Conservation (phyloP, 495 filamentous ascomycete species). For the Aspergillus steynii region DNA sequence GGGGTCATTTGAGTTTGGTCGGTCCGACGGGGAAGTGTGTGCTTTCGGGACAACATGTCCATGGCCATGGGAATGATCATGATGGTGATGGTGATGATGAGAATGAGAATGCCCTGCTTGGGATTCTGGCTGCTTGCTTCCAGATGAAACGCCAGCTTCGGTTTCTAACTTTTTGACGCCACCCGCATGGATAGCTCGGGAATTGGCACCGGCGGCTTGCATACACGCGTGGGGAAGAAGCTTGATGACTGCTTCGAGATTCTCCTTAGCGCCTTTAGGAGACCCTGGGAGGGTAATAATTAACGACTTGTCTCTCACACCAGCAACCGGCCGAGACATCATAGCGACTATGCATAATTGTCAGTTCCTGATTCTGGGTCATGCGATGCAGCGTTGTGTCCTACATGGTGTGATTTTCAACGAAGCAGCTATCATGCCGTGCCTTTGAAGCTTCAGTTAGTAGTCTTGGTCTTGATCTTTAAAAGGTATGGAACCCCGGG, state of each 20-base stretch:
- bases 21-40: slow-evolving; percentile 64
- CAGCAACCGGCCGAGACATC: slow-evolving; percentile 94
- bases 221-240: slow-evolving; percentile 90
- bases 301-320: slow-evolving; percentile 77
- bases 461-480: slow-evolving; percentile 12
- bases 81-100: slow-evolving; percentile 56
- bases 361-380: slow-evolving; percentile 23
- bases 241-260: slow-evolving; percentile 86
- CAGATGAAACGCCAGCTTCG: slow-evolving; percentile 65
- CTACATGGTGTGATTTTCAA: slow-evolving; percentile 85
- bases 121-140: slow-evolving; percentile 19
- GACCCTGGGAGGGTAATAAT: slow-evolving; percentile 93
- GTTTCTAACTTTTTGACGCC: slow-evolving; percentile 82
- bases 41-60: slow-evolving; percentile 66
- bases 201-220: slow-evolving; percentile 83
- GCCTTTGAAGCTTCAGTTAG: slow-evolving; percentile 49
- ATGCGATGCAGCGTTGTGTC: slow-evolving; percentile 29
- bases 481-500: slow-evolving; percentile 2
- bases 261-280: slow-evolving; percentile 95
- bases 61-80: slow-evolving; percentile 58
- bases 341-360: slow-evolving; percentile 69
- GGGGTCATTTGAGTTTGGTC: slow-evolving; percentile 78
- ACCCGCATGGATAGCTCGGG: slow-evolving; percentile 74
- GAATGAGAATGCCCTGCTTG: slow-evolving; percentile 34
- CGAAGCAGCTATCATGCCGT: slow-evolving; percentile 91